phyloP scores from a whole-genome alignment of 352 stramenopile genomes.

The Nothophytophthora sp. region DNA sequence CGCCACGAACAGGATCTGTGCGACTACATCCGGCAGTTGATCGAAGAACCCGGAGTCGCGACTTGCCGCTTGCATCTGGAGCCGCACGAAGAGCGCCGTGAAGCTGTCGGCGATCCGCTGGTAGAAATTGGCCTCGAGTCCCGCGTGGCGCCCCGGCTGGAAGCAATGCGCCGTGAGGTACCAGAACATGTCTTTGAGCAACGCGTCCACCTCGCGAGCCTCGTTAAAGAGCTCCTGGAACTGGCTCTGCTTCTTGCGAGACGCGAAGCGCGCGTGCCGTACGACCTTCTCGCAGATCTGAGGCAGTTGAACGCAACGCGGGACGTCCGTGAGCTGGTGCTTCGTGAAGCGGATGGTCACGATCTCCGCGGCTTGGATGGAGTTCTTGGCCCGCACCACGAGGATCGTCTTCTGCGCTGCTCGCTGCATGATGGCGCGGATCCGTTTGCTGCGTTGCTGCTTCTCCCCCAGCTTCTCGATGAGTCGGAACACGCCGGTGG shows the following conservation, averaged over 20 bases:
- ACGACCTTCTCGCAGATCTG: constrained; percentile 58
- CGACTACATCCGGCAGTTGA: constrained; percentile 51
- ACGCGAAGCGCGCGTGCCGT: constrained; percentile 33
- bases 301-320: constrained; percentile 49
- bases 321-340: constrained; percentile 46
- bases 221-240: constrained; percentile 52
- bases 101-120: constrained; percentile 72
- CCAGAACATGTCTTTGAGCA: constrained; percentile 83
- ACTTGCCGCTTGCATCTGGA: constrained; percentile 53
- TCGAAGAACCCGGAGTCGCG: constrained; percentile 61
- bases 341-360: constrained; percentile 63
- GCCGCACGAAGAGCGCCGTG: constrained; percentile 56
- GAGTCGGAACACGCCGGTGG: constrained; percentile 44
- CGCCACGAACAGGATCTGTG: constrained; percentile 63
- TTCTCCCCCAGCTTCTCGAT: constrained; percentile 57
- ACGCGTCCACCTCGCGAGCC: constrained; percentile 41
- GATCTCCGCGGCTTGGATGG: constrained; percentile 63
- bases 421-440: constrained; percentile 63
- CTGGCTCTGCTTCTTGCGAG: constrained; percentile 25
- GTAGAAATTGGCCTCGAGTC: constrained; percentile 50
- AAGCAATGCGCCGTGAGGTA: constrained; percentile 65
- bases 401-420: constrained; percentile 76
- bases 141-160: constrained; percentile 40
- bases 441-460: constrained; percentile 50
- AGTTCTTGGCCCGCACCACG: constrained; percentile 71